These are phyloP conservation scores for Nannochloropsis granulata DNA, from an alignment of 108 stramenopile genomes.

Conservation along the genomic window DNA sequence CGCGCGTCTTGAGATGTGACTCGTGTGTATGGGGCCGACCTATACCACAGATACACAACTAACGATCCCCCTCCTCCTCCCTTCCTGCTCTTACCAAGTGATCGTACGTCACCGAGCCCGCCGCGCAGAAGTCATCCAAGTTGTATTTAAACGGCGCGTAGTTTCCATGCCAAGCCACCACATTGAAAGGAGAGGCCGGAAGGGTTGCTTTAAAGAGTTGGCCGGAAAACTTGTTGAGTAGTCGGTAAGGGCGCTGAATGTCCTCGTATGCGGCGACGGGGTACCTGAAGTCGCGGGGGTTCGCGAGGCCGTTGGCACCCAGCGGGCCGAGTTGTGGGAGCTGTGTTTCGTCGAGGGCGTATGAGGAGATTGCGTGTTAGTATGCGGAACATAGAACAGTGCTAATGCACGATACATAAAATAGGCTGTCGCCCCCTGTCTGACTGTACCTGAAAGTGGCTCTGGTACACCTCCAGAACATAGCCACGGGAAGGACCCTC, in stretches of 20 bases:
- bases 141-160: constrained; percentile 79
- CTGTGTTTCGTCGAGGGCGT: not conserved
- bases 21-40: not conserved
- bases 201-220: constrained; percentile 41
- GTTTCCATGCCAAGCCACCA: constrained; percentile 89
- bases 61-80: not conserved
- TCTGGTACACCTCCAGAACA: constrained; percentile 48
- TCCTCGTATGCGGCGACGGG: constrained; percentile 56
- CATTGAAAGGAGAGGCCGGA: constrained; percentile 65
- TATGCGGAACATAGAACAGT: no score
- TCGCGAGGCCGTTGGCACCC: constrained; percentile 85
- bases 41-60: not conserved
- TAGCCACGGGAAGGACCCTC: constrained; percentile 55
- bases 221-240: constrained; percentile 55
- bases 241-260: constrained; percentile 22
- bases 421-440: no score
- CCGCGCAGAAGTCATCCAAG: constrained; percentile 57
- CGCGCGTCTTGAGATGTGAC: not conserved
- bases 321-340: constrained; percentile 81
- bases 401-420: no score
- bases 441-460: not conserved
- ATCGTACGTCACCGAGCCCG: constrained; percentile 76
- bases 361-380: no score
- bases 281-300: constrained; percentile 68
- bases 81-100: constrained; percentile 32